These are phyloP conservation scores for Aspergillus pseudonomiae DNA, from an alignment of 2,329 filamentous ascomycete genomes.

Conservation along the genomic window DNA sequence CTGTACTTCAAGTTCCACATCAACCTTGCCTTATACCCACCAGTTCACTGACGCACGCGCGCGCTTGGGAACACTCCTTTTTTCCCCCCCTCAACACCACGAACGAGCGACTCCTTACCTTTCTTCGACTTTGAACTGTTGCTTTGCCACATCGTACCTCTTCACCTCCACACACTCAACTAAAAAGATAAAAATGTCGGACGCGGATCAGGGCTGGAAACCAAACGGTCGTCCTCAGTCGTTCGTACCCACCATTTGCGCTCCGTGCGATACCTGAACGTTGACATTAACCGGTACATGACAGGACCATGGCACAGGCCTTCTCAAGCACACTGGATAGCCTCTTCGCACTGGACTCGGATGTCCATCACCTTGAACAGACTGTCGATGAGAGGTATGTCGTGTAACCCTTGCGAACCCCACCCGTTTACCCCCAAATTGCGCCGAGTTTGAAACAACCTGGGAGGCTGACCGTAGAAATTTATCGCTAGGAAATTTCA, in stretches of 20 bases:
- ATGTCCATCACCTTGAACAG: conserved; percentile 71
- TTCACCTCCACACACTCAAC: background rate
- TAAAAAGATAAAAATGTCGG: conserved; percentile 48
- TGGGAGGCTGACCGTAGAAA: conserved; percentile 9
- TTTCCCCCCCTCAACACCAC: background rate
- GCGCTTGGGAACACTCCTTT: background rate
- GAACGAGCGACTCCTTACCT: background rate
- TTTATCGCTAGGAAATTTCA: conserved; percentile 70
- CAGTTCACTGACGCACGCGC: conserved; percentile 6
- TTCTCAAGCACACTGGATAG: conserved; percentile 86
- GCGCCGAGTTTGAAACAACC: background rate
- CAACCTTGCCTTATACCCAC: conserved; percentile 8
- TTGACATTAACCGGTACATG: conserved; percentile 27
- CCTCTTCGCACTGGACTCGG: conserved; percentile 84
- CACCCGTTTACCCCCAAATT: background rate
- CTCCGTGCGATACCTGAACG: conserved; percentile 11
- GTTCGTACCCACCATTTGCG: conserved; percentile 57
- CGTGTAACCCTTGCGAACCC: conserved; percentile 3
- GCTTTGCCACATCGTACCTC: background rate
- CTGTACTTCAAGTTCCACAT: conserved; percentile 6
- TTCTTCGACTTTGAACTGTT: conserved; percentile 3
- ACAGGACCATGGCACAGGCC: conserved; percentile 80
- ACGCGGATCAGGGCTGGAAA: conserved; percentile 78
- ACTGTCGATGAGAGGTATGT: conserved; percentile 80
- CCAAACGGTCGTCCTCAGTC: conserved; percentile 80